These are phyloP conservation scores for Colletotrichum viniferum DNA, from an alignment of 2,329 filamentous ascomycete species.

Conservation along the genomic window DNA sequence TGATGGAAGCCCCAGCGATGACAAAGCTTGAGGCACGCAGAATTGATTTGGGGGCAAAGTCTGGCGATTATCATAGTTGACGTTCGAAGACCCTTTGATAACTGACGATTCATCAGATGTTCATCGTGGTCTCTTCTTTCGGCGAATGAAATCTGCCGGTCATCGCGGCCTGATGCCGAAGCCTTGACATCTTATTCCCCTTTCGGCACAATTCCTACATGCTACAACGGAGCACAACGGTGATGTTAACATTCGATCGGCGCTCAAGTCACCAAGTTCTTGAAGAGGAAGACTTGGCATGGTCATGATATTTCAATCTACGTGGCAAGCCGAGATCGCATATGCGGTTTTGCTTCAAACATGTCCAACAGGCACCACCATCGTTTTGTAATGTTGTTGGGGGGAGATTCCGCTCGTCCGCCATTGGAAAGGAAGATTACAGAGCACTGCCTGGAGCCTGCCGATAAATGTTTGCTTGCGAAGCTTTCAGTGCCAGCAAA, in stretches of 20 bases:
- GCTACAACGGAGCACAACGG: not conserved
- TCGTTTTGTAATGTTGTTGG: not conserved
- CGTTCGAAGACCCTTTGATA: not conserved
- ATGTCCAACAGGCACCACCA: not conserved
- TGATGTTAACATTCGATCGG: not conserved
- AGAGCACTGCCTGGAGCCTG: not conserved
- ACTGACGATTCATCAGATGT: not conserved
- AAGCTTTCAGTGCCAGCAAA: not conserved
- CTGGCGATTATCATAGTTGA: not conserved
- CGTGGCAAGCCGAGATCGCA: not conserved
- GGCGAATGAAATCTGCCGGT: not conserved
- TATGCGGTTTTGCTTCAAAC: not conserved
- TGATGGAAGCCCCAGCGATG: not conserved
- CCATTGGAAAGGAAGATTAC: not conserved
- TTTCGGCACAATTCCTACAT: not conserved
- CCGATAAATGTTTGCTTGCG: not conserved
- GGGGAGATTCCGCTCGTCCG: not conserved
- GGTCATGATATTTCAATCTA: not conserved
- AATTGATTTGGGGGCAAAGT: not conserved
- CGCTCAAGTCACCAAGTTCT: not conserved
- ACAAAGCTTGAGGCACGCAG: not conserved
- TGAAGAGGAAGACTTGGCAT: not conserved
- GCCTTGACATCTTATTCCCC: not conserved
- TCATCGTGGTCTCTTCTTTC: not conserved
- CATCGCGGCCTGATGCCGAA: not conserved